These are phyloP conservation scores for Chaetomium fimeti DNA, from an alignment of 495 filamentous ascomycete genomes.

Conservation along the genomic window DNA sequence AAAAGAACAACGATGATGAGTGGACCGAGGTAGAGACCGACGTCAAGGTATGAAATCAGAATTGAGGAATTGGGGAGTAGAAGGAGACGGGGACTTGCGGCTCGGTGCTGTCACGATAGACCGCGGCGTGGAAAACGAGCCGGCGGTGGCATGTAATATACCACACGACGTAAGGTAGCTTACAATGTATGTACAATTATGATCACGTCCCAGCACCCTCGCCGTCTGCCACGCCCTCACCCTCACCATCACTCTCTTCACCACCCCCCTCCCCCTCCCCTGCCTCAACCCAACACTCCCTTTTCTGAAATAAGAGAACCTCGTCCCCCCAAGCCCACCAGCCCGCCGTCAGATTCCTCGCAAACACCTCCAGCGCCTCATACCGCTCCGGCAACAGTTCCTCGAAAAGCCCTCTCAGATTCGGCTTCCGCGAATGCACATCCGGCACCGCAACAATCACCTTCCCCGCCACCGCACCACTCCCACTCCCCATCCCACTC, in stretches of 20 bases:
- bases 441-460: slow-evolving; percentile 82
- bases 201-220: background rate
- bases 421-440: slow-evolving; percentile 86
- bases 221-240: background rate
- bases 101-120: background rate
- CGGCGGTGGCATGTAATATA: slow-evolving; percentile 24
- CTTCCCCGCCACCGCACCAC: slow-evolving; percentile 19
- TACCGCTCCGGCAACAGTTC: slow-evolving; percentile 51
- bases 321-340: slow-evolving; percentile 94
- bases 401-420: slow-evolving; percentile 48
- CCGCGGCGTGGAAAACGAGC: background rate
- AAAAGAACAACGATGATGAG: slow-evolving; percentile 45
- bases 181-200: slow-evolving; percentile 20
- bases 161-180: slow-evolving; percentile 9
- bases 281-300: slow-evolving; percentile 60
- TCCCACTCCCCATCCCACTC: background rate
- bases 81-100: background rate
- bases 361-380: slow-evolving; percentile 80
- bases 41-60: slow-evolving; percentile 1
- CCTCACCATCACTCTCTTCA: background rate
- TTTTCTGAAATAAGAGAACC: slow-evolving; percentile 72
- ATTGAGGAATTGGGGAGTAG: slow-evolving; percentile 22
- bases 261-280: background rate
- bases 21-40: slow-evolving; percentile 37
- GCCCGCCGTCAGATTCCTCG: slow-evolving; percentile 75